Evolutionary conservation across 2,329 filamentous ascomycete species (phyloP).

Genomic region (Cryphonectria naterciae): DNA sequence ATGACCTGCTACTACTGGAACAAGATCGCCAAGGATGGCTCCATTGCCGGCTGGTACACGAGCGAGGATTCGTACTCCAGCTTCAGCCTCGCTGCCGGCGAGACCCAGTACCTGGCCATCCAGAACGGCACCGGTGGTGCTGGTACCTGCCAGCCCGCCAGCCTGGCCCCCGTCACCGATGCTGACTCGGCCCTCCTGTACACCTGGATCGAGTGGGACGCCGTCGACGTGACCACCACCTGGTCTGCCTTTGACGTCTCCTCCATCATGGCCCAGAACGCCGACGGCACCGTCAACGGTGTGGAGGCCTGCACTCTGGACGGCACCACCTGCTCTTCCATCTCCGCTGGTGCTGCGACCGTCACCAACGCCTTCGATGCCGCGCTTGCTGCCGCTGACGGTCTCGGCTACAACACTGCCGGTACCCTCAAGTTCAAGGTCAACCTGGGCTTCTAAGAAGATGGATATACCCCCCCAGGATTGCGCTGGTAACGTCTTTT

Average conservation of each 20-base stretch:
- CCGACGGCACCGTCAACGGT: slow-evolving; percentile 42
- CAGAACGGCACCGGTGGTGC: slow-evolving; percentile 54
- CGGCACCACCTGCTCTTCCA: slow-evolving; percentile 38
- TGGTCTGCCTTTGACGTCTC: slow-evolving; percentile 58
- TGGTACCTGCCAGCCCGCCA: slow-evolving; percentile 46
- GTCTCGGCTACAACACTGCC: slow-evolving; percentile 35
- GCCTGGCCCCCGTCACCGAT: slow-evolving; percentile 40
- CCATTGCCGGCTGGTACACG: slow-evolving; percentile 53
- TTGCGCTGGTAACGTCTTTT: slow-evolving; percentile 3
- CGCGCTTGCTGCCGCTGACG: slow-evolving; percentile 40
- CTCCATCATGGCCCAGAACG: slow-evolving; percentile 48
- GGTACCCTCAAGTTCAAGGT: slow-evolving; percentile 27
- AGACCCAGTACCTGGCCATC: slow-evolving; percentile 48
- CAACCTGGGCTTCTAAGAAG: slow-evolving; percentile 25
- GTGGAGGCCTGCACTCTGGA: slow-evolving; percentile 45
- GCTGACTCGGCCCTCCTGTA: slow-evolving; percentile 45
- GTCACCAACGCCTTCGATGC: slow-evolving; percentile 40
- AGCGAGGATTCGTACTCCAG: slow-evolving; percentile 41
- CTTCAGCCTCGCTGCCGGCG: slow-evolving; percentile 46
- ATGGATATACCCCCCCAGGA: background rate
- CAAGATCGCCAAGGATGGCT: slow-evolving; percentile 53
- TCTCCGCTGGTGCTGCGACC: slow-evolving; percentile 36
- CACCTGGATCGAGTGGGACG: slow-evolving; percentile 55
- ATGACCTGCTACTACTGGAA: slow-evolving; percentile 52
- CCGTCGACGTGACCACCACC: slow-evolving; percentile 47